These are phyloP conservation scores for Citropsis articulata DNA, from an alignment of 345 rosid species.

Conservation along the genomic window DNA sequence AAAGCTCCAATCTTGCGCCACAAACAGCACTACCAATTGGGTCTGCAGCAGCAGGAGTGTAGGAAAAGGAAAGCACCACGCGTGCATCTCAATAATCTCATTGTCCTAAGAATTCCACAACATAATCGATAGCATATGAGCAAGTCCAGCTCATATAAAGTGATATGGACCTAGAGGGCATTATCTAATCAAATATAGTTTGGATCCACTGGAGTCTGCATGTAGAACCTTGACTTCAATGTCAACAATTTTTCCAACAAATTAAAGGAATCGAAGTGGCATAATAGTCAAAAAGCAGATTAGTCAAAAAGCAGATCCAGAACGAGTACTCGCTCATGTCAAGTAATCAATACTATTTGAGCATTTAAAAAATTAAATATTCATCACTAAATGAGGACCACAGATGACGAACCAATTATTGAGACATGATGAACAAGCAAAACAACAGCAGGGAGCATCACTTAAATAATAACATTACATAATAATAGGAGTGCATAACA, in stretches of 20 bases:
- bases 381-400: not conserved
- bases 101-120: not conserved
- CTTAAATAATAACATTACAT: not conserved
- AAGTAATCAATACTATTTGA: not conserved
- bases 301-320: not conserved
- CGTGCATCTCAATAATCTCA: not conserved
- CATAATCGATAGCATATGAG: not conserved
- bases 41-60: not conserved
- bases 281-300: not conserved
- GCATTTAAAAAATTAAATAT: not conserved
- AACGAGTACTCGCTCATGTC: not conserved
- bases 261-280: not conserved
- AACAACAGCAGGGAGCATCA: not conserved
- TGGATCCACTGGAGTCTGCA: not conserved
- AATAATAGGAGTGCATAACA: conserved; percentile 4
- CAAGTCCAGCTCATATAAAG: not conserved
- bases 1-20: conserved; percentile 4
- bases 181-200: not conserved
- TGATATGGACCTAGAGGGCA: not conserved
- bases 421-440: not conserved
- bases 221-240: not conserved
- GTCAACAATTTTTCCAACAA: not conserved
- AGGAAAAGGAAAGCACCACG: not conserved
- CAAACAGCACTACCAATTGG: conserved; percentile 7
- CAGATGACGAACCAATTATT: not conserved